These are phyloP conservation scores for Citrullus colocynthis DNA, from an alignment of 306 rosid species.

Conservation along the genomic window DNA sequence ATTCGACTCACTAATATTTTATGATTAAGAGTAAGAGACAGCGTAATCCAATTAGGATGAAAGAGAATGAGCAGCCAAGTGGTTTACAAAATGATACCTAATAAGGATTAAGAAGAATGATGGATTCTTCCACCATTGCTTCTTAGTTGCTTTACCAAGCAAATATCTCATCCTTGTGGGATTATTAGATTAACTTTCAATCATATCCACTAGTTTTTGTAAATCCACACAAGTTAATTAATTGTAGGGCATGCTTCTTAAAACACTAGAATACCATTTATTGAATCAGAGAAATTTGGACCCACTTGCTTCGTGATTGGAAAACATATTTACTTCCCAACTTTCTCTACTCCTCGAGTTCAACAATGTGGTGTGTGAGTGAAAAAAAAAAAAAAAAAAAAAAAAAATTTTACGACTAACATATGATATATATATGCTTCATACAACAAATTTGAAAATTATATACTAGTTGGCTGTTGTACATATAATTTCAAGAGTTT, in stretches of 20 bases:
- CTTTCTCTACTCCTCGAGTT: background rate
- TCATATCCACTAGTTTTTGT: background rate
- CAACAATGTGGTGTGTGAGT: background rate
- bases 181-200: background rate
- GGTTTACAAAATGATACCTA: background rate
- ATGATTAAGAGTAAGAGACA: background rate
- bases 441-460: background rate
- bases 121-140: background rate
- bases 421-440: background rate
- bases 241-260: background rate
- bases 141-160: slow-evolving; percentile 2
- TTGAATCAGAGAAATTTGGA: background rate
- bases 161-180: background rate
- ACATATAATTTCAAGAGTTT: no score
- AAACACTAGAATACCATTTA: background rate
- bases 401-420: background rate
- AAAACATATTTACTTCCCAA: background rate
- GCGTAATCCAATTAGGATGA: background rate
- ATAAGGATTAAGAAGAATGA: background rate
- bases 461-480: no score
- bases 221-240: background rate
- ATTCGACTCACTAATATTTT: background rate
- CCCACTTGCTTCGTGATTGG: background rate
- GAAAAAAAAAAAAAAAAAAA: background rate
- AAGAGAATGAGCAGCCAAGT: background rate